A percentile compares a stretch with the other conserved stretches of the same genome.
Evolutionary conservation across 1,284 basidiomycete species (phyloP).

Genomic region (Pseudozyma thailandica): DNA sequence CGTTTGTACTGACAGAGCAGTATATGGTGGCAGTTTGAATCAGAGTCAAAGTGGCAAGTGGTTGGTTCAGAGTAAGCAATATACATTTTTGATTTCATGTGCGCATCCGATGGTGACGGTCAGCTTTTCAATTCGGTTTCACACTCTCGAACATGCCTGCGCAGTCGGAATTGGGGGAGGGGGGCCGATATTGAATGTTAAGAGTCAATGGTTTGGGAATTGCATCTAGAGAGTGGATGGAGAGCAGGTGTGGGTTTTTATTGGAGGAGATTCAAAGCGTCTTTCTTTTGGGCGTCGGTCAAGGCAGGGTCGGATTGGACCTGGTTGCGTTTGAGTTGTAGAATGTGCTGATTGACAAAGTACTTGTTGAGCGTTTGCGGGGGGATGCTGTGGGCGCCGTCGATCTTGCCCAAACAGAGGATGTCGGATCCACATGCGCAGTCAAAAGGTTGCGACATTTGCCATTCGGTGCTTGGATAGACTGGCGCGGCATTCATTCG

Average conservation of each 20-base stretch:
- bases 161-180: too few species aligned
- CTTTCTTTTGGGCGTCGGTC: background rate
- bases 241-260: too few species aligned
- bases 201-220: too few species aligned
- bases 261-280: too few species aligned
- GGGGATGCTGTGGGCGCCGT: constrained; percentile 53
- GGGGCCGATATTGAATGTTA: too few species aligned
- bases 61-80: too few species aligned
- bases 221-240: too few species aligned
- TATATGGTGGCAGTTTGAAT: constrained; percentile 47
- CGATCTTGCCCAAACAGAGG: constrained; percentile 52
- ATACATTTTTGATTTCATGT: too few species aligned
- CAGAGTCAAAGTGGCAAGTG: too few species aligned
- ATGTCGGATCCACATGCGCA: constrained; percentile 49
- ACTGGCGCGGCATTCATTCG: constrained; percentile 26
- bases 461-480: constrained; percentile 65
- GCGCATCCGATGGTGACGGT: too few species aligned
- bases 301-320: background rate
- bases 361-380: constrained; percentile 35
- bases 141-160: too few species aligned
- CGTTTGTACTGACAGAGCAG: constrained; percentile 65
- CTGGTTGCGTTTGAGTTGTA: constrained; percentile 44
- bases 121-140: too few species aligned
- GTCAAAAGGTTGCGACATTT: constrained; percentile 63
- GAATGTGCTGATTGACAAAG: constrained; percentile 61